Base-by-base conservation (phyloP, 176 grass and related monocot species). In the Oryza longistaminata region DNA sequence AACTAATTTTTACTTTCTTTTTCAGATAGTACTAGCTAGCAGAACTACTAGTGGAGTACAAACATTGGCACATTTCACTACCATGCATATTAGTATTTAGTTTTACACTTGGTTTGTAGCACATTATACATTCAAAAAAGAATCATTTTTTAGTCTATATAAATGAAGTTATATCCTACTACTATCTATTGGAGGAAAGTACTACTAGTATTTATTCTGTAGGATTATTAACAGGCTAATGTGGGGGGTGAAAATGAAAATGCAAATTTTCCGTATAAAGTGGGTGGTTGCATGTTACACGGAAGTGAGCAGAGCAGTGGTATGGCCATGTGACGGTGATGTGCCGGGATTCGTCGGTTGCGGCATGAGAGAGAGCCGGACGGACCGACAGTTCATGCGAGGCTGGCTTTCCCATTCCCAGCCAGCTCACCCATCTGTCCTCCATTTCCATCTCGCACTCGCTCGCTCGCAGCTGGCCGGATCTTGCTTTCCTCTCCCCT, bases 301-400 rank as follows among this genome's bases (percentile, higher is more conserved):
- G 53, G 53, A 62, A 24, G 16, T 21, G 1, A 6, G 58, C 19
- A 62, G 1, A 6, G 58, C 19, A 62, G n/a, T 62, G 21, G 27
- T 31, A 46, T 50, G 13, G n/a, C 33, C 79, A 76, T 81, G 82
- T 76, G 87, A 62, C 9, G 58, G 22, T 62, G 21, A 62, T 21
- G 55, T 60, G 55, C 35, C 11, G 21, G 60, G 64, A 77, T 88
- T 83, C 80, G 79, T 88, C 78, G 66, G 84, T 78, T 65, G 52
- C 75, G 25, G 35, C 35, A 6, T 37, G 35, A 37, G 35, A 37
- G 34, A 35, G 69, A n/a, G 7, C 37, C 9, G 66, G 48, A 64
- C 68, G 24, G 86, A 80, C 87, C 76, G 82, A 80, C 87, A 76
- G 82, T 85, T 81, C 60, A 81, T 70, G 50, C 12, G 79, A 22